Conservation (phyloP, 2,329 filamentous ascomycete species). For the Aureobasidium mangrovei region DNA sequence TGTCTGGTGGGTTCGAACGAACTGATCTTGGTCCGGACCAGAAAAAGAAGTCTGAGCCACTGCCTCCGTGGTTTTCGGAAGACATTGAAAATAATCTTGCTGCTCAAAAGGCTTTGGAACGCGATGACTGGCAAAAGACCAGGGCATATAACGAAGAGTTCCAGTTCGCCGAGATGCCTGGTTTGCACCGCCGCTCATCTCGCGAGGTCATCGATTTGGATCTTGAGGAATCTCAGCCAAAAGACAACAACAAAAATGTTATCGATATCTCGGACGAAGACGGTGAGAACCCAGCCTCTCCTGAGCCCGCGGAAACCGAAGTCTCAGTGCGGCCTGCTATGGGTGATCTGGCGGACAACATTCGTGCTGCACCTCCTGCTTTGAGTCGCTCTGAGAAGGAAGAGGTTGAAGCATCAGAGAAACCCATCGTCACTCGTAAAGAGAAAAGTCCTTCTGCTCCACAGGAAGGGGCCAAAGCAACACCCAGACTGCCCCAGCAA, state of each 20-base stretch:
- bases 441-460: background rate
- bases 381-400: background rate
- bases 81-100: conserved; percentile 52
- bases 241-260: conserved; percentile 38
- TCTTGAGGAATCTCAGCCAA: conserved; percentile 26
- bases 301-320: background rate
- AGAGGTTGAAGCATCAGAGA: background rate
- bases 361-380: conserved; percentile 33
- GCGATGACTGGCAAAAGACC: conserved; percentile 46
- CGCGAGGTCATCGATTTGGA: conserved; percentile 41
- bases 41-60: conserved; percentile 45
- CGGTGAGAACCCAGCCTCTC: conserved; percentile 8
- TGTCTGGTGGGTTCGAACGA: conserved; percentile 58
- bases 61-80: conserved; percentile 68
- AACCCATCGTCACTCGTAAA: background rate
- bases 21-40: conserved; percentile 31
- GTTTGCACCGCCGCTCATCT: conserved; percentile 48
- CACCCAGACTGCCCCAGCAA: conserved; percentile 17
- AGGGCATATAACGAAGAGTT: conserved; percentile 50
- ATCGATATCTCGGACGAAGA: conserved; percentile 27
- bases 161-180: conserved; percentile 45
- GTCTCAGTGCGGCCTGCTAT: conserved; percentile 25
- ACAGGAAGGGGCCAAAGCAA: background rate
- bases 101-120: conserved; percentile 31
- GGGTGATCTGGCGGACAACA: conserved; percentile 37